Conservation (phyloP, 2,329 filamentous ascomycete species). For the Cephalotrichum gorgonifer region DNA sequence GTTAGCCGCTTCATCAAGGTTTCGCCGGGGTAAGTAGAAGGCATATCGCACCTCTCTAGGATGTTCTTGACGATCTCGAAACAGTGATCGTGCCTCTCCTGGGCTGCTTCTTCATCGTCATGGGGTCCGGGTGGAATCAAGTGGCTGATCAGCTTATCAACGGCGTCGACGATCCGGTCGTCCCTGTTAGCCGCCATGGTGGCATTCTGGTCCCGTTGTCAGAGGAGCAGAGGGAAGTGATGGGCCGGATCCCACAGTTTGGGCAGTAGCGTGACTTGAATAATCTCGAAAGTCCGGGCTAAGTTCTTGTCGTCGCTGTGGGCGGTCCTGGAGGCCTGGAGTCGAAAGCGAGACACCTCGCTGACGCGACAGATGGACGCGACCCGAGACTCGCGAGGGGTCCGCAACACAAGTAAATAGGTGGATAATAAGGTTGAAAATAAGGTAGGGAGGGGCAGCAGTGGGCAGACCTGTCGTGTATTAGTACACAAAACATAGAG, state of each 20-base stretch:
- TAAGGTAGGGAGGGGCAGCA: not conserved
- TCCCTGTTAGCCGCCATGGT: conserved; percentile 40
- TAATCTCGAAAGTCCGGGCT: not conserved
- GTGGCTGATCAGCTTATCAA: conserved; percentile 68
- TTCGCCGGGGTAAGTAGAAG: not conserved
- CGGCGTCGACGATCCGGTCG: conserved; percentile 65
- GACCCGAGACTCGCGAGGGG: not conserved
- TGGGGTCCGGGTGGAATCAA: conserved; percentile 56
- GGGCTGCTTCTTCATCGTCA: conserved; percentile 56
- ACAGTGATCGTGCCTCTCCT: conserved; percentile 57
- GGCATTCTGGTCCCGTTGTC: conserved; percentile 29
- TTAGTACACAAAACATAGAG: not conserved
- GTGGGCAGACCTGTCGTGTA: not conserved
- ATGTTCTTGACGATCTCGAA: conserved; percentile 41
- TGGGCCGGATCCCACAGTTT: not conserved
- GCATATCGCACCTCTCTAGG: conserved; percentile 33
- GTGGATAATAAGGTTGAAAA: no score
- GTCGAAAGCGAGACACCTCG: not conserved
- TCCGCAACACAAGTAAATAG: no score
- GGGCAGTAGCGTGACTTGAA: not conserved
- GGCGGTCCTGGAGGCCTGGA: not conserved
- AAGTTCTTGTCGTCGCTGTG: not conserved
- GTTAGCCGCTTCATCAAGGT: not conserved
- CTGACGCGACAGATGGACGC: not conserved
- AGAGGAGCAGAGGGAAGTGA: not conserved